These are phyloP conservation scores for Symbiodinium pilosum DNA, from an alignment of 73 alveolate genomes.

Conservation along the genomic window DNA sequence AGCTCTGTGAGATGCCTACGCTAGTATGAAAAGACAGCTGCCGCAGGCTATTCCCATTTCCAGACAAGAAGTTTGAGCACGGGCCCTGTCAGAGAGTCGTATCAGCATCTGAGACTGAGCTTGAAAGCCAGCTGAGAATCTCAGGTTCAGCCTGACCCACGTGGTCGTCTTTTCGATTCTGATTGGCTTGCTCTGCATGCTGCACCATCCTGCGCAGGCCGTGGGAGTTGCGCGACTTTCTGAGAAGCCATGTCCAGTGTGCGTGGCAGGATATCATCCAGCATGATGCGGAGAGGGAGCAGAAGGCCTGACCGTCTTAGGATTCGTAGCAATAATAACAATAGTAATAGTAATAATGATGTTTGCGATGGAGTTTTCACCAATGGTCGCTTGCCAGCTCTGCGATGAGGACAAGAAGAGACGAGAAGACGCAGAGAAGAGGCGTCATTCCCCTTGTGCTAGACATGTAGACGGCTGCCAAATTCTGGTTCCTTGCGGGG, in stretches of 20 bases:
- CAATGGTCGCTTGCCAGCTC: no score
- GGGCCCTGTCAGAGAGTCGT: no score
- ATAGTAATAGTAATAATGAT: not conserved
- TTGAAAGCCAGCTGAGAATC: no score
- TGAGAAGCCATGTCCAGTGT: not conserved
- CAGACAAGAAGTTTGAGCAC: slow-evolving; percentile 66
- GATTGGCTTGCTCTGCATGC: slow-evolving; percentile 85
- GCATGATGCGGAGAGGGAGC: slow-evolving; percentile 70
- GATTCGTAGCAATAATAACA: not conserved
- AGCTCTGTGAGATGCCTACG: not conserved
- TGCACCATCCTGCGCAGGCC: slow-evolving; percentile 93
- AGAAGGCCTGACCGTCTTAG: slow-evolving; percentile 31
- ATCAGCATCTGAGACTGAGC: no score
- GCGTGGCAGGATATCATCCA: slow-evolving; percentile 34
- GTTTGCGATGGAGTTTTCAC: not conserved
- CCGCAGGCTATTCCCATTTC: slow-evolving; percentile 78
- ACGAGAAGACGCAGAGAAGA: slow-evolving; percentile 75
- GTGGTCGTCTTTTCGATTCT: slow-evolving; percentile 77
- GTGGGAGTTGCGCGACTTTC: not conserved
- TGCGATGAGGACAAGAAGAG: not conserved
- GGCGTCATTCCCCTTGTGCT: not conserved
- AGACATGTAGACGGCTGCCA: not conserved
- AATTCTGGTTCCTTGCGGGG: no score
- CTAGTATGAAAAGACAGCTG: not conserved
- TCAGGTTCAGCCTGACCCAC: slow-evolving; percentile 83